A percentile compares a stretch with the other conserved stretches of the same genome.
phyloP scores from a whole-genome alignment of 176 grass and related monocot genomes.

The Miscanthus lutarioriparius region DNA sequence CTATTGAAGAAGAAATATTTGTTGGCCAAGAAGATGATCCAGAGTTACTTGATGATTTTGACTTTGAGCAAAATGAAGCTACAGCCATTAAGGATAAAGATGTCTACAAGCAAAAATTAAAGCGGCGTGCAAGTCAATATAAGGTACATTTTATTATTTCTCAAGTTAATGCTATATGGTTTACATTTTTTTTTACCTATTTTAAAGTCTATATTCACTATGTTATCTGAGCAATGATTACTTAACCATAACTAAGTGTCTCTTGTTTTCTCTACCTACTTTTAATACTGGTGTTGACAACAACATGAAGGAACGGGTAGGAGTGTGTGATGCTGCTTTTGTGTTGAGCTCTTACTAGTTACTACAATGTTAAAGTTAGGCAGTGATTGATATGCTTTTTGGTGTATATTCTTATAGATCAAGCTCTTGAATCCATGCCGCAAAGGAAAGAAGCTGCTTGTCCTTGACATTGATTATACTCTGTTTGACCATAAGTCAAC shows the following conservation, averaged over 20 bases:
- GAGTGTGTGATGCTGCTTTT: conserved; percentile 5
- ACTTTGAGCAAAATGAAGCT: conserved; percentile 74
- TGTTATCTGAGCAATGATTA: conserved; percentile 8
- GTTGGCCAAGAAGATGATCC: conserved; percentile 83
- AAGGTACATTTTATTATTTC: conserved; percentile 58
- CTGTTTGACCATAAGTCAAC: conserved; percentile 89
- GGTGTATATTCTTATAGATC: conserved; percentile 60
- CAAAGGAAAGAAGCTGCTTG: conserved; percentile 87
- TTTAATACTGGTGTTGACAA: neutral
- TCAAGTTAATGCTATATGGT: conserved; percentile 12
- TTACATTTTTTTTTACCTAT: neutral
- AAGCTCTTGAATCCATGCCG: conserved; percentile 93
- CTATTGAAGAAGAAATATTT: conserved; percentile 89
- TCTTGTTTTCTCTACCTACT: conserved; percentile 25
- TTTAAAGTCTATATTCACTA: neutral
- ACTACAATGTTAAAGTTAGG: conserved; percentile 11
- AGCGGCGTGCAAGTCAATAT: conserved; percentile 69
- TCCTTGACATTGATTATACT: conserved; percentile 98
- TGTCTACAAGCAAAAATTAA: conserved; percentile 88
- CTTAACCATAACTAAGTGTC: conserved; percentile 6
- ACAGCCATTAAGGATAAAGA: conserved; percentile 89
- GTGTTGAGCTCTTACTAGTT: conserved; percentile 10
- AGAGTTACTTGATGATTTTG: conserved; percentile 85
- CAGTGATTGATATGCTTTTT: conserved; percentile 18
- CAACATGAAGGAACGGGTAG: conserved; percentile 12